phyloP scores from a whole-genome alignment of 148 eudicot genomes.

The Bassia scoparia region DNA sequence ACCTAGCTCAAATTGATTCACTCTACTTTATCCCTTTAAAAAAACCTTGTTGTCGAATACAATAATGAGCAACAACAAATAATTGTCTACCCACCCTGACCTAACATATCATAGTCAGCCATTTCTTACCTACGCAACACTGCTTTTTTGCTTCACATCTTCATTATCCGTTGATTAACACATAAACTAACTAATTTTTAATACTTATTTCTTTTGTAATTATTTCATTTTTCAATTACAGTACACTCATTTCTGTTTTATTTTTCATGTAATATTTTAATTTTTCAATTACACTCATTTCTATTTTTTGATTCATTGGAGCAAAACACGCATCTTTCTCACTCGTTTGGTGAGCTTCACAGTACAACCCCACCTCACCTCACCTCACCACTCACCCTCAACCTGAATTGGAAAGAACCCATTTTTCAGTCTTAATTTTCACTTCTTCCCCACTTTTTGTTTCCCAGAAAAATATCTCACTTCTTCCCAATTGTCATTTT shows the following conservation, averaged over 20 bases:
- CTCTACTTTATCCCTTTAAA: no score
- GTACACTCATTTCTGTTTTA: neutral
- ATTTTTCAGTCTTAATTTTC: conserved; percentile 18
- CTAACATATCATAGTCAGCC: conserved; percentile 3
- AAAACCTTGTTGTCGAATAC: neutral
- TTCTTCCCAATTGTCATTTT: neutral
- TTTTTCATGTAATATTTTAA: no score
- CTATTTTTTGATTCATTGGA: neutral
- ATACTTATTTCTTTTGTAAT: neutral
- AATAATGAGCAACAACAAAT: conserved; percentile 2
- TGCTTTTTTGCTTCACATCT: neutral
- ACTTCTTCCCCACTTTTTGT: conserved; percentile 14
- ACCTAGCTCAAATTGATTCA: no score
- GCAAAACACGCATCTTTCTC: conserved; percentile 9
- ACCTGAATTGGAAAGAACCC: conserved; percentile 22
- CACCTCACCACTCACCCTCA: neutral
- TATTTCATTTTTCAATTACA: no score
- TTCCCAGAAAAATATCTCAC: neutral
- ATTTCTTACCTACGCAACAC: neutral
- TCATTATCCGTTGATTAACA: neutral
- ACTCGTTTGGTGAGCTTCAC: conserved; percentile 27
- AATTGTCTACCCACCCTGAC: conserved; percentile 11
- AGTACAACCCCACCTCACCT: conserved; percentile 22
- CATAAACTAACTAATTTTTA: no score
- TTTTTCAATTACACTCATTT: no score